Conservation (phyloP, 2,329 filamentous ascomycete species). For the Fusarium verticillioides region DNA sequence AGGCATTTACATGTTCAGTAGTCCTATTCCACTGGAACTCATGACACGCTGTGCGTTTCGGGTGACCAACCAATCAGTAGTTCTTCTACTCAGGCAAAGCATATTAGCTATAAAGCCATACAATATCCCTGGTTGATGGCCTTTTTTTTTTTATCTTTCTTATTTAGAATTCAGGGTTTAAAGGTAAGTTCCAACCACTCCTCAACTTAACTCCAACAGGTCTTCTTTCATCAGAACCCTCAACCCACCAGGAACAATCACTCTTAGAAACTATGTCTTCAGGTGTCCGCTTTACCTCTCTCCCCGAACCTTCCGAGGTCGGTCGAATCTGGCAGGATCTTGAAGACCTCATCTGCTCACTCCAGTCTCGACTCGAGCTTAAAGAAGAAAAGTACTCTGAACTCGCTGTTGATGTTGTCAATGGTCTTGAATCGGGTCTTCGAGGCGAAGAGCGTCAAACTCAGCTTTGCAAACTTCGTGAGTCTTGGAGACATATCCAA, state of each 20-base stretch:
- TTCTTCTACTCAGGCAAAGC: fast-evolving
- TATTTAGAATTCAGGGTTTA: fast-evolving
- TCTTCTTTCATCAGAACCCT: too few species aligned
- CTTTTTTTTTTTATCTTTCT: too few species aligned
- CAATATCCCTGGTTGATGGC: fast-evolving
- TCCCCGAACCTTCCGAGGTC: neutral
- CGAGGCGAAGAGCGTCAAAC: fast-evolving
- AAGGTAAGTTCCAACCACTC: neutral
- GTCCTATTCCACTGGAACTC: neutral
- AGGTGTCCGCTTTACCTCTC: neutral
- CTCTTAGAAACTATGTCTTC: neutral
- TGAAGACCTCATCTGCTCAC: neutral
- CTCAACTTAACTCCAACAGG: too few species aligned
- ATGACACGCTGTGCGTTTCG: fast-evolving
- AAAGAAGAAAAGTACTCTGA: neutral
- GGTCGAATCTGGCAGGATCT: neutral
- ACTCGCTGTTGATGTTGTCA: neutral
- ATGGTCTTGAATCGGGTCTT: fast-evolving
- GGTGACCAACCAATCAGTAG: fast-evolving
- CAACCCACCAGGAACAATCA: fast-evolving
- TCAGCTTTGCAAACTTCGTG: neutral
- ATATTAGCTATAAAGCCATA: neutral
- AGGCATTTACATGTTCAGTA: neutral
- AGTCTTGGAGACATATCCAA: fast-evolving
- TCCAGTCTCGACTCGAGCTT: neutral